phyloP scores from a whole-genome alignment of 805 yeast genomes.

The Wickerhamiella slavikovae region DNA sequence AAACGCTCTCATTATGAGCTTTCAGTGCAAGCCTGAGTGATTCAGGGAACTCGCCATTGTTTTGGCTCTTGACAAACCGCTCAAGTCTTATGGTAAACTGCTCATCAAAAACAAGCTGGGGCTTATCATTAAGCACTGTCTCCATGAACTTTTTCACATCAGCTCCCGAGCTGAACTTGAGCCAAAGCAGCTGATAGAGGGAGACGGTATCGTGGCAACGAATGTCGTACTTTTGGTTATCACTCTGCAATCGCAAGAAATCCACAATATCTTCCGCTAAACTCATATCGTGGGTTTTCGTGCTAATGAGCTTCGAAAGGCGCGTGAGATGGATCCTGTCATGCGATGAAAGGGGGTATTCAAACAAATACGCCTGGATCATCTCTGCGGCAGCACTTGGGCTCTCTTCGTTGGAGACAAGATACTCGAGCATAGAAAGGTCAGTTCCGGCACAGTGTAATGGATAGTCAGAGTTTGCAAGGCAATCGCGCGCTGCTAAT shows the following conservation, averaged over 20 bases:
- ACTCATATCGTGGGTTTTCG: neutral
- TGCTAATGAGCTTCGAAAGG: neutral
- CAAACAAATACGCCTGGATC: neutral
- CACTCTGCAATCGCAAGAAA: neutral
- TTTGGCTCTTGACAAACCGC: neutral
- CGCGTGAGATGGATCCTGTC: neutral
- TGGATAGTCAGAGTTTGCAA: neutral
- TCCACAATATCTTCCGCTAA: neutral
- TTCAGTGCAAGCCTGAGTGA: neutral
- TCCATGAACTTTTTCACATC: neutral
- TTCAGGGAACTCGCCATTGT: neutral
- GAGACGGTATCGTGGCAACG: slow-evolving; percentile 1
- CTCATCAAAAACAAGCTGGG: neutral
- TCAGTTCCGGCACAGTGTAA: slow-evolving; percentile 1
- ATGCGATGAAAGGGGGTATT: neutral
- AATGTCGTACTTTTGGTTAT: neutral
- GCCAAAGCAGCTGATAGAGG: neutral
- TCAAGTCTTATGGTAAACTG: neutral
- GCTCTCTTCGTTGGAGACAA: neutral
- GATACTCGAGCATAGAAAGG: neutral
- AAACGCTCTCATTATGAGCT: neutral
- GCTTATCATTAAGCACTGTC: neutral
- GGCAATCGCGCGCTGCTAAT: neutral
- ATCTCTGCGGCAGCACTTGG: neutral
- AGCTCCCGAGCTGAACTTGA: neutral